phyloP scores from a whole-genome alignment of 2,329 filamentous ascomycete species.

The Cladosporium oxysporum region DNA sequence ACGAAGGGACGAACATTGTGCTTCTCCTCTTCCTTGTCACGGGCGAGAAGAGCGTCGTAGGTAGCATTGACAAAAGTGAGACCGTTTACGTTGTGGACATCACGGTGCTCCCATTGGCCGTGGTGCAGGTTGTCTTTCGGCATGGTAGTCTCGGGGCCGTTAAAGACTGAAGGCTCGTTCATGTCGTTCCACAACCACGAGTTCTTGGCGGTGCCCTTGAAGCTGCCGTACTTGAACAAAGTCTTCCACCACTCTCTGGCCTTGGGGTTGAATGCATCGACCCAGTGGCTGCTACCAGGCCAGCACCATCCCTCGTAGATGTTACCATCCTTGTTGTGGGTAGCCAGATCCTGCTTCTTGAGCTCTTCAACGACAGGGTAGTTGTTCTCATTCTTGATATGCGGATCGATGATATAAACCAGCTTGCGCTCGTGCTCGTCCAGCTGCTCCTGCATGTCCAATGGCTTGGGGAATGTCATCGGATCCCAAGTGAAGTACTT shows the following conservation, averaged over 20 bases:
- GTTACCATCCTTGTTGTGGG: conserved; percentile 86
- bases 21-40: conserved; percentile 76
- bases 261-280: conserved; percentile 94
- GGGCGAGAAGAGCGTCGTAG: conserved; percentile 77
- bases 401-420: conserved; percentile 92
- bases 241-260: conserved; percentile 87
- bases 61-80: conserved; percentile 96
- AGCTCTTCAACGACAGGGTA: conserved; percentile 79
- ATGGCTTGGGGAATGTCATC: conserved; percentile 81
- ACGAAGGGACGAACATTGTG: conserved; percentile 72
- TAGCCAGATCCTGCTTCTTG: conserved; percentile 78
- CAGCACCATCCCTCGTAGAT: conserved; percentile 98
- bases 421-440: conserved; percentile 84
- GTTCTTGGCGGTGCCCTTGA: conserved; percentile 83
- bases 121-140: conserved; percentile 95
- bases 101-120: conserved; percentile 92
- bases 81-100: conserved; percentile 93
- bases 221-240: conserved; percentile 83
- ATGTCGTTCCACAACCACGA: conserved; percentile 99
- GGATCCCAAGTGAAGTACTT: conserved; percentile 99
- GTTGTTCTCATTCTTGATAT: conserved; percentile 87
- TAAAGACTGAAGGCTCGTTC: conserved; percentile 99
- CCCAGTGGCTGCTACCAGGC: conserved; percentile 95
- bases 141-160: conserved; percentile 97
- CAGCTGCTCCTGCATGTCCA: conserved; percentile 84